Evolutionary conservation across 2,329 filamentous ascomycete species (phyloP).

Genomic region (Claviceps spartinae): DNA sequence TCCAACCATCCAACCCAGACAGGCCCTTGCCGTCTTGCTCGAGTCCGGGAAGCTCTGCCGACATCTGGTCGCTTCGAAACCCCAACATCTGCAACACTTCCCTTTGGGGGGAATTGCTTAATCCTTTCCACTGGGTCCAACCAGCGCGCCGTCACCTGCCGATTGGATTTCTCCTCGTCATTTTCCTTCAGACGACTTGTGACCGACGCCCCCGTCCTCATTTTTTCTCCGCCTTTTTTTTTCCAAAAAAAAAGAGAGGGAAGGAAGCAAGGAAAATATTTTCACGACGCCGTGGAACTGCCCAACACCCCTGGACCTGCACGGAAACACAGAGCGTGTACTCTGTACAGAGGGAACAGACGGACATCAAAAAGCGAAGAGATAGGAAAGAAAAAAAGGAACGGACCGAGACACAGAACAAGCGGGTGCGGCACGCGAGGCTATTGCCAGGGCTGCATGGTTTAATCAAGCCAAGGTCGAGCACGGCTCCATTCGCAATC

Average conservation of each 20-base stretch:
- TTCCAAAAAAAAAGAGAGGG: background rate
- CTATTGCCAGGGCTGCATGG: constrained; percentile 2
- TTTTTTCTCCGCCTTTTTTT: background rate
- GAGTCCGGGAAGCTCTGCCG: background rate
- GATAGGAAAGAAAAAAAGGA: background rate
- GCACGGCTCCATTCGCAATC: constrained; percentile 4
- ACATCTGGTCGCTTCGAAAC: background rate
- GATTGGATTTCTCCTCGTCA: background rate
- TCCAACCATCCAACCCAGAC: no score
- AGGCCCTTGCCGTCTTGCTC: background rate
- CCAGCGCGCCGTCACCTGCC: constrained; percentile 1
- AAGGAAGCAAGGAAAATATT: background rate
- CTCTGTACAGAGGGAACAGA: background rate
- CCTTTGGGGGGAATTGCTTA: constrained; percentile 3
- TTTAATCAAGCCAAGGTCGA: background rate
- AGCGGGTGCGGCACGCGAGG: constrained; percentile 5
- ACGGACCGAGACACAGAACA: background rate
- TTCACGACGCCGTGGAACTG: background rate
- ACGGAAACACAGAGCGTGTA: background rate
- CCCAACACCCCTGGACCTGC: background rate
- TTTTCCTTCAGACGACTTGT: background rate
- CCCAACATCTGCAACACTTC: background rate
- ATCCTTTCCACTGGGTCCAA: constrained; percentile 1
- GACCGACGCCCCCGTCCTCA: background rate
- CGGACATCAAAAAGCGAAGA: background rate